Evolutionary conservation across 805 yeast genomes (phyloP), one percentile per base, ranked within the genome.

Genomic region (Kuraishia floccosa): DNA sequence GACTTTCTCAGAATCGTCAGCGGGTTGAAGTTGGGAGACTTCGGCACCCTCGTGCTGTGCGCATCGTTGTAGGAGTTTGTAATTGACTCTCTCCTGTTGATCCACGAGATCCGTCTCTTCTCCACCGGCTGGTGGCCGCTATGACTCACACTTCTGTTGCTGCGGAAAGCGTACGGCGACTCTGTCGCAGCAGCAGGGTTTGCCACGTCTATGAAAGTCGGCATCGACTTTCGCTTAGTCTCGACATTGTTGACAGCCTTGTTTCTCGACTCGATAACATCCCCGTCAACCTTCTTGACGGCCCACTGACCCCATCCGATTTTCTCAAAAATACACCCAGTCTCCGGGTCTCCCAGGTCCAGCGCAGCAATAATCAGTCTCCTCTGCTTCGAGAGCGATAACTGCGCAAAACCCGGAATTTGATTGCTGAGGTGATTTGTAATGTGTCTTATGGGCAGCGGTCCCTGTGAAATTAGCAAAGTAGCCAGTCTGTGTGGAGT

Each of bases 271-370:
- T 19, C n/a, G 28, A 15, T 14, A 27, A 16, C 25, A 23, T 16
- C 20, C 25, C n/a, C 9, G 32, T 27, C 11, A 26, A 25, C 28
- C 33, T 37, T 6, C 37, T 31, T 10, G 49, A 87, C 93, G 16
- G 81, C 81, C 97, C 97, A 87, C 52, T 87, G 93, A 36, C 97
- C 97, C 97, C 97, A 87, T 15, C 96, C 96, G 20, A 87, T 85
- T 56, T 87, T 87, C 47, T 85, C 94, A 56, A 87, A 87, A 11
- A 79, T 71, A 26, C 81, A 76, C 35, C 68, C 65, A 34, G 72
- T 76, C 25, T 52, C 60, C 1, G 63, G 41, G 44, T 75, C 83
- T 7, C 82, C 80, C 39, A 72, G 68, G 43, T 85, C 95, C 56
- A 87, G 68, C 24, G 87, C 91, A 10, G 86, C 75, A 78, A 87